These are phyloP conservation scores for Phylloporus sp. DNA, from an alignment of 768 basidiomycete genomes.

Conservation along the genomic window DNA sequence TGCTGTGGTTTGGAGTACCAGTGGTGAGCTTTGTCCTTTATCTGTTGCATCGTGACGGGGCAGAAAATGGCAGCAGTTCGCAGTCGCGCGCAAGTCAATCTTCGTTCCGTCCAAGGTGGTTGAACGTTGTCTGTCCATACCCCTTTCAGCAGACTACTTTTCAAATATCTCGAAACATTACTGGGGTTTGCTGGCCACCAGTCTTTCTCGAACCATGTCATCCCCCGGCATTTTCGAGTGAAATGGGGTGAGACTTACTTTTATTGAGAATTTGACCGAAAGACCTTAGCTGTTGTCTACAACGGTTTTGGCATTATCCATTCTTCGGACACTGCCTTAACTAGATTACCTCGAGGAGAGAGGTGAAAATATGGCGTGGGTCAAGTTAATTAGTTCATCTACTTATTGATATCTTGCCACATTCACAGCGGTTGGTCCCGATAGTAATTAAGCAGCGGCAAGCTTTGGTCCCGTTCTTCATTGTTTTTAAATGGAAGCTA, in stretches of 20 bases:
- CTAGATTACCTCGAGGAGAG: slow-evolving; percentile 68
- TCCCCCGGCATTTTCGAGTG: slow-evolving; percentile 78
- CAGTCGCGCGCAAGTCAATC: slow-evolving; percentile 58
- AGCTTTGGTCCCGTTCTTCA: slow-evolving; percentile 51
- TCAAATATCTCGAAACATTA: slow-evolving; percentile 30
- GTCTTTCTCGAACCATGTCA: slow-evolving; percentile 34
- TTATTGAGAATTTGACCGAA: background rate
- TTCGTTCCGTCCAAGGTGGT: slow-evolving; percentile 79
- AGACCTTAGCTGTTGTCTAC: slow-evolving; percentile 34
- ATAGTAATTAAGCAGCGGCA: slow-evolving; percentile 66
- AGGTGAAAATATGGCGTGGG: slow-evolving; percentile 61
- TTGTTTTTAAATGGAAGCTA: slow-evolving; percentile 75
- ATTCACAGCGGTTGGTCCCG: slow-evolving; percentile 50
- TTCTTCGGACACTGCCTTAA: slow-evolving; percentile 63
- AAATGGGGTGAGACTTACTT: slow-evolving; percentile 55
- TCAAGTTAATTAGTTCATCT: slow-evolving; percentile 11
- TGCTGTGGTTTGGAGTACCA: slow-evolving; percentile 76
- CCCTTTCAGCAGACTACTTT: slow-evolving; percentile 9
- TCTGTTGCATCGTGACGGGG: slow-evolving; percentile 35
- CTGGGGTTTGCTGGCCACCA: slow-evolving; percentile 52
- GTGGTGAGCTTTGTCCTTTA: slow-evolving; percentile 44
- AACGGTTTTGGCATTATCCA: slow-evolving; percentile 73
- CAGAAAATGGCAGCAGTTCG: slow-evolving; percentile 70
- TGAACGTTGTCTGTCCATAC: slow-evolving; percentile 43
- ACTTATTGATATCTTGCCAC: slow-evolving; percentile 29